Base-by-base conservation (phyloP, 1,284 basidiomycete species). In the Amylostereum chailletii region DNA sequence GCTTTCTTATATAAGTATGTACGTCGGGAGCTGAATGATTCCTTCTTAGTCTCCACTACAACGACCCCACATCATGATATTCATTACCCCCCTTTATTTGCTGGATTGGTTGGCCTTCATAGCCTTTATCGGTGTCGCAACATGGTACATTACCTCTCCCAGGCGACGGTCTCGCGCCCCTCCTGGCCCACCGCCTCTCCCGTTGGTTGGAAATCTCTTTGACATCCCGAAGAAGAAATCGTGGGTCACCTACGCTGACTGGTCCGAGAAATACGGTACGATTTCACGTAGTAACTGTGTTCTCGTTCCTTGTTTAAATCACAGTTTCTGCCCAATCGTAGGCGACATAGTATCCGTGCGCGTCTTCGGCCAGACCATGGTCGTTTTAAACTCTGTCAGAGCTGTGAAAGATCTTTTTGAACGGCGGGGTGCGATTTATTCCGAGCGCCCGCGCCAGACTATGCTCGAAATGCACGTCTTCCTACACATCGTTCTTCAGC, bases 191-290 rank as follows among this genome's bases (percentile, higher is more conserved):
- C 6, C 30, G 19, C 27, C 51, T 3, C 48, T 56, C 26, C 60
- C 60, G 2, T n/a, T 62, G 32, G 30, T 58, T 34, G 61, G 60
- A 4, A 61, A 62, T 42, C 45, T 57, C 1, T 45, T 51, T 3
- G 57, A 61, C 40, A 48, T 62, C 3, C 55, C 60, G 0, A 54
- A 50, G 19, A 38, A 42, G 3, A 47, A 55, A 26, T 49, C 51
- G 5, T 58, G 53, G 48, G 47, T 52, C 10, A 52, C 54, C 4
- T 60, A 59, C 31, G 47, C 47, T 6, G 30, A 55, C 8, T 60
- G 57, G 56, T 47, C 48, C 8, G 50, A 54, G 26, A 47, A 50
- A 19, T 62, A 60, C 46, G 59, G 60, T 59, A 29, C 42, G 42
- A 7, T 7, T 4, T 29, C 7, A 11, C 9, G 4, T 31, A 19